Evolutionary conservation across 768 basidiomycete genomes (phyloP), one percentile per base, ranked within the genome.

Genomic region (Sporobolomyces phaffii): DNA sequence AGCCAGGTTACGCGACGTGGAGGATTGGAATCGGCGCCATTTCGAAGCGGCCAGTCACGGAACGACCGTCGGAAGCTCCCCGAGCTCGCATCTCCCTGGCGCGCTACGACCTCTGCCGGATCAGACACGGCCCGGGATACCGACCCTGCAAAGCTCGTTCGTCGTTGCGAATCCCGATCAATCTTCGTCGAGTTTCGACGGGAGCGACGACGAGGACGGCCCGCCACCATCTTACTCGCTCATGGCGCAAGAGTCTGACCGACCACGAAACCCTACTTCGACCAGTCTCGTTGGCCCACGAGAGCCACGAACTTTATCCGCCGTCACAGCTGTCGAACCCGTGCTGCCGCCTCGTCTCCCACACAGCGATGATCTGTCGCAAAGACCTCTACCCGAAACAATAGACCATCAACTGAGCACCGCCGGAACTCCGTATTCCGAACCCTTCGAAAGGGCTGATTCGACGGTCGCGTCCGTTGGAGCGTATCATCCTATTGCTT

Each of bases 191-290:
- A 38, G 20, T 31, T 18, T 9, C 33, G 14, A n/a, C 51, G 28
- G 26, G 5, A 33, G n/a, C 41, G 49, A 50, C 41, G 49, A 50
- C 11, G 48, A 50, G 24, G 31, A 47, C 15, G 31, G 18, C 3
- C 54, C 59, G 0, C 57, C 65, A 1, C 65, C 65, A 1, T 52
- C 65, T 4, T 66, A 66, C 60, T 45, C 60, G 36, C 24, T 40
- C 45, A 31, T 60, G 2, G 31, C 38, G 3, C 38, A 61, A 20
- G 65, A 60, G 0, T 22, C 49, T 28, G 57, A n/a, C 52, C 36
- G 28, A 22, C 51, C 49, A 58, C 50, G 31, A 38, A 6, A 59
- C 22, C 15, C 50, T 63, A 51, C 3, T 65, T 51, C 56, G 57
- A 3, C 57, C 64, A 1, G 41, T 57, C 2, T n/a, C n/a, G n/a